These are phyloP conservation scores for Phlebopus sp. DNA, from an alignment of 1,284 basidiomycete genomes.

Conservation along the genomic window DNA sequence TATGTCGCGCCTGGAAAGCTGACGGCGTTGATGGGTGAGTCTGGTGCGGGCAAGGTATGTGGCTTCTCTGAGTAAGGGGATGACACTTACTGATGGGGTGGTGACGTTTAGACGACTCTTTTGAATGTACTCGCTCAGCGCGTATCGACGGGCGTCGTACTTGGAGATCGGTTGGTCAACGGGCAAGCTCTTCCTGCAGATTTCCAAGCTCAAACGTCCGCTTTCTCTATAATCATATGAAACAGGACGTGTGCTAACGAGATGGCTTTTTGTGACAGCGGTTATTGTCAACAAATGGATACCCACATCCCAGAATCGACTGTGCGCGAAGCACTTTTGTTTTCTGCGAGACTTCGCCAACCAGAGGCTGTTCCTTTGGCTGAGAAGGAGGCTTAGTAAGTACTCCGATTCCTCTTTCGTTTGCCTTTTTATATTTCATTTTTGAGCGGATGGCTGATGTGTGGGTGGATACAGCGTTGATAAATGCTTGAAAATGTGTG, in stretches of 20 bases:
- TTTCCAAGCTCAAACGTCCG: constrained; percentile 65
- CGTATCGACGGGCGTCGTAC: constrained; percentile 68
- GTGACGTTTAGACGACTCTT: constrained; percentile 60
- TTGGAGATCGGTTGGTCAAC: constrained; percentile 75
- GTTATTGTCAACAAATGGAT: constrained; percentile 80
- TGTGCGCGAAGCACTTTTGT: constrained; percentile 79
- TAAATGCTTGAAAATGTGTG: constrained; percentile 73
- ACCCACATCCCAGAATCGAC: constrained; percentile 64
- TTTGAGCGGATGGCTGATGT: neutral
- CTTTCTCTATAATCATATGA: neutral
- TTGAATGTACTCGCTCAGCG: constrained; percentile 81
- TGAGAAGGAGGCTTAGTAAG: constrained; percentile 77
- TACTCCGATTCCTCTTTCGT: constrained; percentile 7
- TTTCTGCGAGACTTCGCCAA: constrained; percentile 82
- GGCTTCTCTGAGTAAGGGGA: constrained; percentile 18
- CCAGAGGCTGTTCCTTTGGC: constrained; percentile 57
- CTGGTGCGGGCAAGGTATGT: constrained; percentile 67
- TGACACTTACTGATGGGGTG: constrained; percentile 17
- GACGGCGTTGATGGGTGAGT: constrained; percentile 73
- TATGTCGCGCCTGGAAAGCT: constrained; percentile 79
- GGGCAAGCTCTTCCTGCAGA: constrained; percentile 66
- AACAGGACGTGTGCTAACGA: neutral
- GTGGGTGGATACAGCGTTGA: constrained; percentile 50
- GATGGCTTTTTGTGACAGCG: constrained; percentile 30
- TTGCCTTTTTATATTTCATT: neutral